Evolutionary conservation across 306 rosid species (phyloP).

Genomic region (Albizia julibrissin): DNA sequence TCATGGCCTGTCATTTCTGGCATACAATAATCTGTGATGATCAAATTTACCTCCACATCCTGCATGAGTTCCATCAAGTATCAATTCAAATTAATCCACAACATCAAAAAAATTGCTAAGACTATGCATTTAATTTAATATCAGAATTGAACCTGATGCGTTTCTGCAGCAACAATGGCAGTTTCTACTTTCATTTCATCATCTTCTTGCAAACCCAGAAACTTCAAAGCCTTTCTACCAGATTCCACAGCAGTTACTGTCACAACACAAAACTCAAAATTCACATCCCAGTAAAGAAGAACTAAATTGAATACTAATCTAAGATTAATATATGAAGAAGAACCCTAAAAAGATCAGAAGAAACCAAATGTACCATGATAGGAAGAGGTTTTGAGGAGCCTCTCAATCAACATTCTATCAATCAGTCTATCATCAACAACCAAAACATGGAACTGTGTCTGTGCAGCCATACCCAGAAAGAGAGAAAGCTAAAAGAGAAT

Average conservation of each 20-base stretch:
- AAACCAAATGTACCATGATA: constrained; percentile 61
- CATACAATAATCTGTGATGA: constrained; percentile 90
- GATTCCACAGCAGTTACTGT: constrained; percentile 88
- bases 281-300: neutral
- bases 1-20: constrained; percentile 96
- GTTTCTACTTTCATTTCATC: constrained; percentile 34
- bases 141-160: constrained; percentile 47
- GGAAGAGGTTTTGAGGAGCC: constrained; percentile 80
- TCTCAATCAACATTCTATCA: constrained; percentile 83
- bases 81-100: constrained; percentile 7
- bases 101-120: neutral
- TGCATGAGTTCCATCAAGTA: constrained; percentile 25
- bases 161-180: constrained; percentile 38
- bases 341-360: neutral
- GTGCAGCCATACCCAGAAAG: constrained; percentile 51
- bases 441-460: constrained; percentile 73
- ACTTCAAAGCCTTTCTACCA: constrained; percentile 73
- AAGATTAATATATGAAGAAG: neutral
- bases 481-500: neutral
- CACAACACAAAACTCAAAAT: constrained; percentile 6
- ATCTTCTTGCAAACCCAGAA: constrained; percentile 71
- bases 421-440: constrained; percentile 85
- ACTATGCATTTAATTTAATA: neutral
- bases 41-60: constrained; percentile 67
- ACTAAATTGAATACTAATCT: neutral